These are phyloP conservation scores for Trichoderma endophyticum DNA, from an alignment of 2,329 filamentous ascomycete genomes.

Conservation along the genomic window DNA sequence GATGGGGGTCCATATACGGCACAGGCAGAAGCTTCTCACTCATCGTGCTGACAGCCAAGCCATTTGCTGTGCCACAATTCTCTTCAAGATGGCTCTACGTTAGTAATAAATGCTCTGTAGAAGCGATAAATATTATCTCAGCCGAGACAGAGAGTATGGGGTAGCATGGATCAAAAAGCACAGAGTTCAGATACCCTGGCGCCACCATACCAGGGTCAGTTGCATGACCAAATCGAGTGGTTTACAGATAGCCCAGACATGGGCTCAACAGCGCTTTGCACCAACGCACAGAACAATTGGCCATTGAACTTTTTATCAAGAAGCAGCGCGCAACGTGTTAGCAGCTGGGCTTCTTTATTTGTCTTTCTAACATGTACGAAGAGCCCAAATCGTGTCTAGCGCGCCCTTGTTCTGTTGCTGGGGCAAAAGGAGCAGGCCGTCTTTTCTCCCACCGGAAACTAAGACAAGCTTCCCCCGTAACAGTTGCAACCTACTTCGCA, in stretches of 20 bases:
- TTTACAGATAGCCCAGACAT: neutral
- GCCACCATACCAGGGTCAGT: conserved; percentile 7
- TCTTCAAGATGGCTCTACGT: neutral
- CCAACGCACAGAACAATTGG: neutral
- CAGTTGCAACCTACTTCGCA: neutral
- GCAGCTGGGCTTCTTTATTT: neutral
- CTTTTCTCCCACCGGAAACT: conserved; percentile 4
- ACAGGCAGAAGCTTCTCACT: neutral
- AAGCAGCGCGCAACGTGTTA: neutral
- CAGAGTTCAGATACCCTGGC: neutral
- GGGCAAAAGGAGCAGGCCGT: neutral
- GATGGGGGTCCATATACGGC: neutral
- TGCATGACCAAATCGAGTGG: conserved; percentile 11
- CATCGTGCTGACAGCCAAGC: neutral
- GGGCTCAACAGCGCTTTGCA: neutral
- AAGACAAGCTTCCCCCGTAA: conserved; percentile 4
- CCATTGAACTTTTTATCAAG: neutral
- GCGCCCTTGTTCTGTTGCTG: conserved; percentile 11
- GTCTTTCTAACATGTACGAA: neutral
- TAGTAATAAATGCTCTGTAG: neutral
- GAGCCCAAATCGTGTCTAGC: neutral
- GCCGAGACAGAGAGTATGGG: conserved; percentile 1
- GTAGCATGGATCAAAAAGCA: conserved; percentile 13
- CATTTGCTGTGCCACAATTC: neutral
- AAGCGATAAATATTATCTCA: neutral